These are phyloP conservation scores for Penicillium samsonianum DNA, from an alignment of 495 filamentous ascomycete genomes.

Conservation along the genomic window DNA sequence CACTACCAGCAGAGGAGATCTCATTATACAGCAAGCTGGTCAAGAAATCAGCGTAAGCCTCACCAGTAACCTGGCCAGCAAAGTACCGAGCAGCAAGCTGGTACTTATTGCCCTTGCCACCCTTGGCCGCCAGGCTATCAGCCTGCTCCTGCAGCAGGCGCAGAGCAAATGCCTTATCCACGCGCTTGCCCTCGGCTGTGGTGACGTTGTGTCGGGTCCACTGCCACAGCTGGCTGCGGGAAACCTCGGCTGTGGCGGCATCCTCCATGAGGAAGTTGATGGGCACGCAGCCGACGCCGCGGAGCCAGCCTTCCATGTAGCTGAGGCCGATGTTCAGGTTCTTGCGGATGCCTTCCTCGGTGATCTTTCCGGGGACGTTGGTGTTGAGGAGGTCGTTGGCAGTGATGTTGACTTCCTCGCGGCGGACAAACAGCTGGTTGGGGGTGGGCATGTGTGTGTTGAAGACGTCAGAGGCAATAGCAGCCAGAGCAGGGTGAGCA, in stretches of 20 bases:
- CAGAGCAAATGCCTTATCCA: constrained; percentile 88
- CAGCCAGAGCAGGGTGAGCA: constrained; percentile 88
- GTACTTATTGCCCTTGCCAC: constrained; percentile 88
- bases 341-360: constrained; percentile 95
- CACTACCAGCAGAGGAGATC: constrained; percentile 83
- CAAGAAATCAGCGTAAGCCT: constrained; percentile 97
- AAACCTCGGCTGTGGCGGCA: constrained; percentile 95
- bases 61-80: constrained; percentile 87
- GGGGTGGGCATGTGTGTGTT: constrained; percentile 99
- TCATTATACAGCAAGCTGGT: constrained; percentile 94
- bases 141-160: constrained; percentile 86
- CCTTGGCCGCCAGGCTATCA: constrained; percentile 70
- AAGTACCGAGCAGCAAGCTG: constrained; percentile 91
- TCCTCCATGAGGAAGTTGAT: constrained; percentile 99
- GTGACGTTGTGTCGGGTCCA: constrained; percentile 85
- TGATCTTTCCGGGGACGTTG: constrained; percentile 92
- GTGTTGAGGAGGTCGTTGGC: constrained; percentile 96
- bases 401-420: constrained; percentile 85
- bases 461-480: constrained; percentile 91
- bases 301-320: constrained; percentile 99
- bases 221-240: constrained; percentile 91
- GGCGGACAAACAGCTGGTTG: constrained; percentile 90
- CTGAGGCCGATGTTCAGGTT: constrained; percentile 95
- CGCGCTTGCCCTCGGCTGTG: constrained; percentile 86
- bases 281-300: constrained; percentile 91